These are phyloP conservation scores for Nannochloris sp. DNA, from an alignment of 139 green algal species.

Conservation along the genomic window DNA sequence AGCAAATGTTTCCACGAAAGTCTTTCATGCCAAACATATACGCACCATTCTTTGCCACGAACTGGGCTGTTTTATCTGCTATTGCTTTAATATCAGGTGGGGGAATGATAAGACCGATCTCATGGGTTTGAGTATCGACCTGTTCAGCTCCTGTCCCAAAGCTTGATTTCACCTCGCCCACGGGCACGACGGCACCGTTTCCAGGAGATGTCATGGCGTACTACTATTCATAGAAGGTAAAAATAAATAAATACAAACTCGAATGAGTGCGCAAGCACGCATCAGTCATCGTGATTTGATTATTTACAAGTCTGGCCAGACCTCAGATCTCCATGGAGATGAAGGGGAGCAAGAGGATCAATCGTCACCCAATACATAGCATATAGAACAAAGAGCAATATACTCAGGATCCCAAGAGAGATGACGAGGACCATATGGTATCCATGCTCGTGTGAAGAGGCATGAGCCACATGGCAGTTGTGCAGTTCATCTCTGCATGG, in stretches of 20 bases:
- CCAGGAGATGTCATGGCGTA: slow-evolving; percentile 15
- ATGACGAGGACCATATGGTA: neutral
- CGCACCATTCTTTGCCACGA: slow-evolving; percentile 91
- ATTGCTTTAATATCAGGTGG: slow-evolving; percentile 92
- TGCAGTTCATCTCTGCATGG: no score
- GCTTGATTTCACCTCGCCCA: slow-evolving; percentile 37
- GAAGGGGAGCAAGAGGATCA: neutral
- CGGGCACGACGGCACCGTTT: slow-evolving; percentile 50
- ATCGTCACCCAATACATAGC: neutral
- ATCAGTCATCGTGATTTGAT: no score
- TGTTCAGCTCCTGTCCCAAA: slow-evolving; percentile 5
- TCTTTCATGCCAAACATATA: no score
- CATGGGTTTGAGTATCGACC: slow-evolving; percentile 79
- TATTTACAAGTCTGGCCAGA: no score
- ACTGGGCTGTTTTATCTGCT: slow-evolving; percentile 96
- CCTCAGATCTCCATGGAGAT: neutral
- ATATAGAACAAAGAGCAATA: neutral
- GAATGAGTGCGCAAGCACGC: neutral
- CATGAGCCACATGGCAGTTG: no score
- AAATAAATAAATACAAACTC: neutral
- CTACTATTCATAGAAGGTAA: neutral
- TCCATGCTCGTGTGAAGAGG: no score
- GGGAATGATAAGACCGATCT: slow-evolving; percentile 86
- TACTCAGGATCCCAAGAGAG: neutral
- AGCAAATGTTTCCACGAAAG: neutral